Percentiles rank a stretch among this genome's conserved stretches.
These are phyloP conservation scores for Yamadazyma dushanensis DNA, from an alignment of 1,139 yeast genomes.

Conservation along the genomic window DNA sequence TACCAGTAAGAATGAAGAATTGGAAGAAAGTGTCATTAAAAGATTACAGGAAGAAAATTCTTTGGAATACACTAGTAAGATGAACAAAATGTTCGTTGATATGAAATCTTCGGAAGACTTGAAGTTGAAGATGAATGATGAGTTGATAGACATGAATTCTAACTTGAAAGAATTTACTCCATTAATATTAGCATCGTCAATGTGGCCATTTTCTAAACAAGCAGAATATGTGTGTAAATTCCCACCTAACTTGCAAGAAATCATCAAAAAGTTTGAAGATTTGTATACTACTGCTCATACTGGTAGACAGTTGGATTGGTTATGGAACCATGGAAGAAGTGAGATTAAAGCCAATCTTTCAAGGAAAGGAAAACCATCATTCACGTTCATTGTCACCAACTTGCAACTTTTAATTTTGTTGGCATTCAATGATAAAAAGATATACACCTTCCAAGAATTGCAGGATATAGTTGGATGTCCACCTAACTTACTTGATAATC, in stretches of 20 bases:
- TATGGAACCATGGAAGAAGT: constrained; percentile 93
- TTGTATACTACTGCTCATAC: constrained; percentile 75
- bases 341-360: constrained; percentile 89
- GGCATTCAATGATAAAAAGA: constrained; percentile 68
- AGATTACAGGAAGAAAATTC: constrained; percentile 89
- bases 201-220: constrained; percentile 75
- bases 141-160: constrained; percentile 31
- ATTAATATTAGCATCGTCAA: constrained; percentile 77
- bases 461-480: constrained; percentile 69
- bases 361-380: constrained; percentile 81
- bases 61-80: constrained; percentile 87
- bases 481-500: constrained; percentile 65
- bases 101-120: constrained; percentile 84
- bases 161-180: constrained; percentile 68
- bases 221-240: constrained; percentile 44
- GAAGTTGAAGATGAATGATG: constrained; percentile 62
- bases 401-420: constrained; percentile 84
- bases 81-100: constrained; percentile 96
- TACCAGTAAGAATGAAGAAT: constrained; percentile 77
- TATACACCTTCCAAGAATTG: constrained; percentile 62
- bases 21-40: constrained; percentile 85
- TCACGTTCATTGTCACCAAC: constrained; percentile 75
- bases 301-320: constrained; percentile 91
- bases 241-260: constrained; percentile 56
- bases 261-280: constrained; percentile 66